Conservation (phyloP, 306 rosid genomes). For the Prunus fruticosa region DNA sequence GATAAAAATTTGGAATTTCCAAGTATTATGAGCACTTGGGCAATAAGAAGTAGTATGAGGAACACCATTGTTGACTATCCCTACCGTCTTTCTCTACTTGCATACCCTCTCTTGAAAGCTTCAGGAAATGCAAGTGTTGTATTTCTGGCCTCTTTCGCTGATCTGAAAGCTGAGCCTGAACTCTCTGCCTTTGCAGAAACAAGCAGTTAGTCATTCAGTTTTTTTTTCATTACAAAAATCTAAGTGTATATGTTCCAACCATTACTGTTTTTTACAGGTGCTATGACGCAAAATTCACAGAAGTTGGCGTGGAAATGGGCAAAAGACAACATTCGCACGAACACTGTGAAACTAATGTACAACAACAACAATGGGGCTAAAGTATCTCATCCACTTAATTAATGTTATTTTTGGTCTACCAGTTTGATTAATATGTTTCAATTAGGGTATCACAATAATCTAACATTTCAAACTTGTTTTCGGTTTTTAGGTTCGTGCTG, state of each 20-base stretch:
- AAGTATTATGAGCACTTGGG: constrained; percentile 14
- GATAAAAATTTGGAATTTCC: constrained; percentile 16
- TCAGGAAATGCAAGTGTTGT: constrained; percentile 42
- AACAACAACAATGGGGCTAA: constrained; percentile 31
- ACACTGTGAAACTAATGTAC: constrained; percentile 32
- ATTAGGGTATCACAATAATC: neutral
- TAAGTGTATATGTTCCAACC: neutral
- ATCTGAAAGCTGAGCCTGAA: constrained; percentile 36
- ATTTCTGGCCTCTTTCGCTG: constrained; percentile 46
- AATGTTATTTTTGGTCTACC: neutral
- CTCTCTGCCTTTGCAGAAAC: constrained; percentile 50
- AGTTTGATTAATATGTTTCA: no score
- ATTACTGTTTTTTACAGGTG: constrained; percentile 34
- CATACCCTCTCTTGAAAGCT: constrained; percentile 46
- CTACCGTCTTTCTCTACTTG: constrained; percentile 39
- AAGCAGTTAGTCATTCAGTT: constrained; percentile 37
- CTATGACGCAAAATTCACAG: constrained; percentile 56
- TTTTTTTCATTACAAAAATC: neutral
- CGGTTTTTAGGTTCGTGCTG: neutral
- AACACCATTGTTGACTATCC: constrained; percentile 32
- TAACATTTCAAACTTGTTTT: neutral
- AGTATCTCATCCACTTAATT: neutral
- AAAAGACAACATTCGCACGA: constrained; percentile 55
- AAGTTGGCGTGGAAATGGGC: constrained; percentile 78
- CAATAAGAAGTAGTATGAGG: no score